Evolutionary conservation across 2,329 filamentous ascomycete genomes (phyloP).

Genomic region (Cephalotrichum gorgonifer): DNA sequence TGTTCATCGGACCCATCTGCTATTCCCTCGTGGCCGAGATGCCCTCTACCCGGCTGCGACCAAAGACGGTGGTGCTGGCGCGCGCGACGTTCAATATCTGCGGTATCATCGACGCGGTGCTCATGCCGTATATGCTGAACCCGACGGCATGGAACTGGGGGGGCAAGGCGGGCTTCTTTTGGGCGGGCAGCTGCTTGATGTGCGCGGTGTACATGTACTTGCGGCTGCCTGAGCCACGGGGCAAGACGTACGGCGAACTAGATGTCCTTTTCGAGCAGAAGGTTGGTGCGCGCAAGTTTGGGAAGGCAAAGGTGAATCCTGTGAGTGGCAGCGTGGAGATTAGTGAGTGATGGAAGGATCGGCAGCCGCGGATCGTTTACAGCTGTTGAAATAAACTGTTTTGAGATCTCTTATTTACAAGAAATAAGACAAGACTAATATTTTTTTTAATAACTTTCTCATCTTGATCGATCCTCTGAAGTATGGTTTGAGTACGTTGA

Average conservation of each 20-base stretch:
- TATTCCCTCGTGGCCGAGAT: constrained; percentile 83
- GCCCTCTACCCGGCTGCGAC: constrained; percentile 71
- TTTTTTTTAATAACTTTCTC: too few species aligned
- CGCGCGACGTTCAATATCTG: constrained; percentile 57
- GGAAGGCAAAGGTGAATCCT: too few species aligned
- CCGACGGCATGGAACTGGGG: constrained; percentile 24
- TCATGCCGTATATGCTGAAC: constrained; percentile 25
- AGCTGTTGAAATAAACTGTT: too few species aligned
- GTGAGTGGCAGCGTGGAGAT: too few species aligned
- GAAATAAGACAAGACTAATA: too few species aligned
- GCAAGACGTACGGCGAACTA: constrained; percentile 16
- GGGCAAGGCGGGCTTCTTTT: constrained; percentile 31
- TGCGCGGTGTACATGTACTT: constrained; percentile 37
- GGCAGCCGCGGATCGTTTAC: too few species aligned
- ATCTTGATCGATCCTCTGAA: too few species aligned
- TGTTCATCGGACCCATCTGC: constrained; percentile 45
- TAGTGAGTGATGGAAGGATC: too few species aligned
- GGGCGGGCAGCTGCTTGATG: constrained; percentile 29
- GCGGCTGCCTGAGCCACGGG: constrained; percentile 43
- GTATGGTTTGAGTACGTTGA: too few species aligned
- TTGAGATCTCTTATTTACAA: too few species aligned
- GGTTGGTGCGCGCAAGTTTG: background rate
- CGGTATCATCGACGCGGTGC: constrained; percentile 12
- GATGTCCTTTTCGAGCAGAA: background rate
- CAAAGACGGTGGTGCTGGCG: constrained; percentile 84